Evolutionary conservation across 805 yeast species (phyloP), one percentile per base, ranked within the genome.

Genomic region (Yamadazyma takamatsuzukensis): DNA sequence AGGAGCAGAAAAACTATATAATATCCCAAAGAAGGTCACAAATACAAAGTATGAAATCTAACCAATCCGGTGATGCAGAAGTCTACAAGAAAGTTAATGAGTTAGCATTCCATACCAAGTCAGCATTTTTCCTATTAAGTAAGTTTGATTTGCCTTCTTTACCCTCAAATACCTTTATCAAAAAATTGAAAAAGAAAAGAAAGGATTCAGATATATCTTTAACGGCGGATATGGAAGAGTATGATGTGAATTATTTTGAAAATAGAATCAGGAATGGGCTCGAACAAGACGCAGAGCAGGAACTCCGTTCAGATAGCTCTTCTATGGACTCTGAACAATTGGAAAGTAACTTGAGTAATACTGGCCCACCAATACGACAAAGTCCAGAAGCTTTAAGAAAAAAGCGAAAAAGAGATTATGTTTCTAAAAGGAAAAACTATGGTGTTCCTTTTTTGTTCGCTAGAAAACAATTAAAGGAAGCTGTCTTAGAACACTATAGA

Each of bases 401-500:
- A 15, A 29, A 51, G 32, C 59, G 61, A 32, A 58, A 58, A 28
- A 54, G 73, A 41, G 89, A 83, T 34, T 80, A 76, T 48, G 61
- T 59, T 19, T 37, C 46, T 5, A 56, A 51, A 30, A 45, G 47
- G 30, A 53, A 62, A 13, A 49, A 45, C 28, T 66, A 56, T 37
- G 52, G 56, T 4, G 72, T 80, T 5, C 79, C 88, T 0, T 83
- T 80, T 48, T 60, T 71, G 22, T 68, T 69, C 31, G 93, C 94
- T 3, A 64, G 79, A 44, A 64, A 80, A 40, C 83, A 79, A 59
- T 60, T 85, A 36, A 81, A 82, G 45, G 63, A 67, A 18, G 94
- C 94, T 0, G 53, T 81, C 17, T 59, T 76, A 36, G 95, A 86
- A 49, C 80, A 73, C 44, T 87, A 86, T 54, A 69, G 90, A 37